Conservation (phyloP, 805 yeast genomes). For the Babjeviella inositovora region DNA sequence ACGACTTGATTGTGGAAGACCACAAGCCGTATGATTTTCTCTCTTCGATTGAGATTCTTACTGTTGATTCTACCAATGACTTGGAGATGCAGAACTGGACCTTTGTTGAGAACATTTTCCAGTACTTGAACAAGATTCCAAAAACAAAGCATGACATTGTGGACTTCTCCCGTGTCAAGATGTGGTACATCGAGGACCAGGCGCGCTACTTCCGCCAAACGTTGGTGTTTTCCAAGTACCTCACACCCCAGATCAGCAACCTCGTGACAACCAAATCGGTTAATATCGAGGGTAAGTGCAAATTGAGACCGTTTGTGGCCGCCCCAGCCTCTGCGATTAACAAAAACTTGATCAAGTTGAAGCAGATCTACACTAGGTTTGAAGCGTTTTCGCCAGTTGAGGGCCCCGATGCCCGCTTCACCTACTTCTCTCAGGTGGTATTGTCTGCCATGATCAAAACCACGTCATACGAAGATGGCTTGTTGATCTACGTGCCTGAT, state of each 20-base stretch:
- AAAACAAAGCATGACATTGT: constrained; percentile 60
- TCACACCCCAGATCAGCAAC: constrained; percentile 71
- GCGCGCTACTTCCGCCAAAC: constrained; percentile 63
- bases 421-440: constrained; percentile 57
- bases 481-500: constrained; percentile 67
- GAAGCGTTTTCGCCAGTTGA: constrained; percentile 33
- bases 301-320: constrained; percentile 29
- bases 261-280: constrained; percentile 27
- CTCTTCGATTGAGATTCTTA: constrained; percentile 71
- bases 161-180: constrained; percentile 81
- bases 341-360: constrained; percentile 48
- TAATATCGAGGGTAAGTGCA: constrained; percentile 46
- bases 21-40: constrained; percentile 49
- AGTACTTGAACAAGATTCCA: constrained; percentile 65
- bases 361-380: constrained; percentile 60
- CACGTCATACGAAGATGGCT: constrained; percentile 54
- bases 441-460: constrained; percentile 58
- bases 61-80: constrained; percentile 75
- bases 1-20: constrained; percentile 56
- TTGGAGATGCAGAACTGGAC: constrained; percentile 90
- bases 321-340: constrained; percentile 39
- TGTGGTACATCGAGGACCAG: constrained; percentile 85
- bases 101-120: constrained; percentile 53
- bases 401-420: constrained; percentile 77
- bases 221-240: constrained; percentile 55